phyloP scores from a whole-genome alignment of 371 early-diverging fungal genomes.

The Blyttiomyces sp. region DNA sequence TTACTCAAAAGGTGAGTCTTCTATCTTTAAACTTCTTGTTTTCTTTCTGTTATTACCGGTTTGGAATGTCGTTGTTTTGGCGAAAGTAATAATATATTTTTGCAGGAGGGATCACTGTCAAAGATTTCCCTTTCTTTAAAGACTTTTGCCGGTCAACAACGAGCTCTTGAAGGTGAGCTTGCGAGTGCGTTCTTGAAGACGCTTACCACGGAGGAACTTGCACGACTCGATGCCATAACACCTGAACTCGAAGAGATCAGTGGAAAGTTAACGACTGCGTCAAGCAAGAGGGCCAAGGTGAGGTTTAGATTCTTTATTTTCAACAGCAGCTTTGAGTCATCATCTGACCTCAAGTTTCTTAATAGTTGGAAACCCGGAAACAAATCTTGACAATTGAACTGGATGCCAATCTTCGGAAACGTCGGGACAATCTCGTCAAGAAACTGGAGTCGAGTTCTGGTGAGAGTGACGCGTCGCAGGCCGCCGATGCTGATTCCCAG shows the following conservation, averaged over 20 bases:
- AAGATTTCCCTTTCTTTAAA: constrained; percentile 40
- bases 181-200: constrained; percentile 48
- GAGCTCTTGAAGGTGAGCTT: constrained; percentile 57
- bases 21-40: background rate
- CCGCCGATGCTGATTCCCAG: background rate
- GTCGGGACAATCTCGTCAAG: constrained; percentile 52
- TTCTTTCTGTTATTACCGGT: background rate
- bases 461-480: constrained; percentile 9
- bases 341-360: background rate
- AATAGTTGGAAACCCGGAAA: constrained; percentile 62
- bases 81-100: background rate
- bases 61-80: background rate
- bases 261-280: constrained; percentile 12
- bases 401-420: constrained; percentile 59
- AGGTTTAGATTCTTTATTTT: background rate
- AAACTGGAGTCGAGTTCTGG: constrained; percentile 44
- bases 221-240: constrained; percentile 46
- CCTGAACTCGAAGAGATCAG: constrained; percentile 53
- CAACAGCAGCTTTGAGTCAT: background rate
- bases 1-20: constrained; percentile 42
- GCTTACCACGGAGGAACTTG: constrained; percentile 57
- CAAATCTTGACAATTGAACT: constrained; percentile 70
- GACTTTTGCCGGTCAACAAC: constrained; percentile 55
- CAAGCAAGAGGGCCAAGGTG: constrained; percentile 19
- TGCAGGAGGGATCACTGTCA: constrained; percentile 36